These are phyloP conservation scores for Capsicum pubescens DNA, from an alignment of 257 asterid species.

Conservation along the genomic window DNA sequence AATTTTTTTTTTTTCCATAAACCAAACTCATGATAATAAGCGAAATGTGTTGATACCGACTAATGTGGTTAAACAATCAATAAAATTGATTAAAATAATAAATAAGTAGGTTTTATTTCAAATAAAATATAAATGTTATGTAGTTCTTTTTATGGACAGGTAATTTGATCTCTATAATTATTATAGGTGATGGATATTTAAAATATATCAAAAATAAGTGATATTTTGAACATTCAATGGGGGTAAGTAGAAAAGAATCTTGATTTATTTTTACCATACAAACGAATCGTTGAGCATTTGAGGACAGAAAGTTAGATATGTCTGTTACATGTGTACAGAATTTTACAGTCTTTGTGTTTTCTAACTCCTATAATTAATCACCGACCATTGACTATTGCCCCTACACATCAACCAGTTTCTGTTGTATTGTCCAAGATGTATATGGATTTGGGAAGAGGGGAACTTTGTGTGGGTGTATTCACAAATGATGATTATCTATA, in stretches of 20 bases:
- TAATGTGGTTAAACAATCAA: too few species aligned
- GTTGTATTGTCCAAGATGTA: constrained; percentile 16
- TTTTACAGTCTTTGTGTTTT: constrained; percentile 13
- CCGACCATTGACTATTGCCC: constrained; percentile 30
- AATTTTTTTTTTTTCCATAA: too few species aligned
- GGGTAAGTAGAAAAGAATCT: not conserved
- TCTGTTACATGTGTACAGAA: constrained; percentile 28
- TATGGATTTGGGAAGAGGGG: constrained; percentile 20
- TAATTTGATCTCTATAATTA: too few species aligned
- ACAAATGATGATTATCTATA: not conserved
- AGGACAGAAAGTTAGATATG: constrained; percentile 20
- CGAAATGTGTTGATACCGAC: too few species aligned
- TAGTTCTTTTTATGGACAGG: not conserved
- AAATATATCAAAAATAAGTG: too few species aligned
- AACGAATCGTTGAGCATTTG: not conserved
- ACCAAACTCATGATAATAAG: too few species aligned
- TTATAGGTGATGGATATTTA: not conserved
- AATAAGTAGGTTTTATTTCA: too few species aligned
- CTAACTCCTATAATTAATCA: constrained; percentile 11
- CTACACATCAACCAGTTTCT: not conserved
- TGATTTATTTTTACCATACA: not conserved
- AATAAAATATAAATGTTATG: not conserved
- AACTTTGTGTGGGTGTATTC: not conserved
- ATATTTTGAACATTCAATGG: not conserved
- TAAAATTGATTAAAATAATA: too few species aligned